Conservation (phyloP, 768 basidiomycete species). For the Sistotremastrum suecicum region DNA sequence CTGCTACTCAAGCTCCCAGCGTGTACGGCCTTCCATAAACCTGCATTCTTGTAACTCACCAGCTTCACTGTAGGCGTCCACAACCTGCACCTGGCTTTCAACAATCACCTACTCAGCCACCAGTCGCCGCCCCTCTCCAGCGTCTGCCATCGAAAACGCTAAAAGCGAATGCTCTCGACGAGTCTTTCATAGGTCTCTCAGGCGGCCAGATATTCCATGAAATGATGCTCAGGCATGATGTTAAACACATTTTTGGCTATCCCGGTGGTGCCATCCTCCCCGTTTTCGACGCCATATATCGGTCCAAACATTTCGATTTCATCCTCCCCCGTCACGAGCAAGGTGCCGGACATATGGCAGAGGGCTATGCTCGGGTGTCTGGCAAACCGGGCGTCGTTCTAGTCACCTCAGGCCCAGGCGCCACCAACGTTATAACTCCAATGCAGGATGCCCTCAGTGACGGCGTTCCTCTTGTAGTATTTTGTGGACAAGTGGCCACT, state of each 20-base stretch:
- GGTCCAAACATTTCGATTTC: slow-evolving; percentile 89
- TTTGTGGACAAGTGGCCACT: slow-evolving; percentile 96
- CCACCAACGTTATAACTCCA: slow-evolving; percentile 93
- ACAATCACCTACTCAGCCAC: slow-evolving; percentile 20
- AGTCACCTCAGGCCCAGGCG: slow-evolving; percentile 95
- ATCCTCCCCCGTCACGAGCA: slow-evolving; percentile 95
- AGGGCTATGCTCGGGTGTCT: slow-evolving; percentile 94
- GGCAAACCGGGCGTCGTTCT: slow-evolving; percentile 96
- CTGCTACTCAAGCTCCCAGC: slow-evolving; percentile 46
- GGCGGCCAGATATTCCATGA: slow-evolving; percentile 99
- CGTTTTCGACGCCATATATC: slow-evolving; percentile 99
- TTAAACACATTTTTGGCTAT: slow-evolving; percentile 96
- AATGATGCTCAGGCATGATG: slow-evolving; percentile 96
- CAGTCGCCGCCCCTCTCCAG: slow-evolving; percentile 25
- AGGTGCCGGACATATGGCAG: slow-evolving; percentile 98
- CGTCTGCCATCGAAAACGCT: slow-evolving; percentile 26
- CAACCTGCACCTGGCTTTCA: slow-evolving; percentile 38
- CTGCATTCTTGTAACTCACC: slow-evolving; percentile 4
- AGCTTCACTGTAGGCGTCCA: slow-evolving; percentile 35
- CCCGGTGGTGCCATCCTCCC: slow-evolving; percentile 97
- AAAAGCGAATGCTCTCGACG: slow-evolving; percentile 37
- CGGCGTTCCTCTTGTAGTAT: slow-evolving; percentile 88
- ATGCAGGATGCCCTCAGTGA: slow-evolving; percentile 97
- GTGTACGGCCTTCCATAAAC: slow-evolving; percentile 32
- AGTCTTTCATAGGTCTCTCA: slow-evolving; percentile 84